Base-by-base conservation (phyloP, 2,329 filamentous ascomycete species). In the Cryoendolithus antarcticus region DNA sequence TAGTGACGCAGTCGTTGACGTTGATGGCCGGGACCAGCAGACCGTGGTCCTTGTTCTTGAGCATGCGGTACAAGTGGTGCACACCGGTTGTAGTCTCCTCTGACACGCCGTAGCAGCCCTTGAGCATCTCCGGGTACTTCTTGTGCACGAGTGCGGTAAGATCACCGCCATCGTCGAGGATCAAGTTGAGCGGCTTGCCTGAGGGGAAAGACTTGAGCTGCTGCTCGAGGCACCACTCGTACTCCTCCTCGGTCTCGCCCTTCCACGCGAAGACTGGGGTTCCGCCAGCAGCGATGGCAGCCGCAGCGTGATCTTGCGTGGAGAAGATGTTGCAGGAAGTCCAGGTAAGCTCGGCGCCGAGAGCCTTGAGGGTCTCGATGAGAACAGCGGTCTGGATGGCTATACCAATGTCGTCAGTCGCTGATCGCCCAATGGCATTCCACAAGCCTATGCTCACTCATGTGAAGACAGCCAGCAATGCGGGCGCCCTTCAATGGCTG, bases 71-170 rank as follows among this genome's bases (percentile, higher is more conserved):
- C 47, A 98, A 77, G 75, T 96, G 89, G 82, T 96, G 91, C 60
- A 98, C 89, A 77, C 89, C 89, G 39, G 89, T 98, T 68, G 89
- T 98, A 66, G 89, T 98, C 83, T 98, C 89, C 77, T 98, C 89
- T 21, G 89, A 95, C 63, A 98, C 77, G 77, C 89, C 89, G 71
- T 77, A 96, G 85, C 91, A 96, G 76, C 76, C 86, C 74, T 94
- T 83, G 65, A 98, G 84, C 85, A 85, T 82, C 71, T 96, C 86
- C 51, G 91, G 89, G 78, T 95, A 94, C 77, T 96, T 96, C 67
- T 75, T 75, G 82, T 98, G 89, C 61, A 98, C 84, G 53, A 98
- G 82, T 56, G 84, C 77, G 62, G 89, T 98, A 57, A 98, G 75
- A 67, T 96, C 89, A 75, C 89, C 91, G 69, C 89, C 89, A 62